Evolutionary conservation across 1,284 basidiomycete species (phyloP).

Genomic region (Inonotus obliquus): DNA sequence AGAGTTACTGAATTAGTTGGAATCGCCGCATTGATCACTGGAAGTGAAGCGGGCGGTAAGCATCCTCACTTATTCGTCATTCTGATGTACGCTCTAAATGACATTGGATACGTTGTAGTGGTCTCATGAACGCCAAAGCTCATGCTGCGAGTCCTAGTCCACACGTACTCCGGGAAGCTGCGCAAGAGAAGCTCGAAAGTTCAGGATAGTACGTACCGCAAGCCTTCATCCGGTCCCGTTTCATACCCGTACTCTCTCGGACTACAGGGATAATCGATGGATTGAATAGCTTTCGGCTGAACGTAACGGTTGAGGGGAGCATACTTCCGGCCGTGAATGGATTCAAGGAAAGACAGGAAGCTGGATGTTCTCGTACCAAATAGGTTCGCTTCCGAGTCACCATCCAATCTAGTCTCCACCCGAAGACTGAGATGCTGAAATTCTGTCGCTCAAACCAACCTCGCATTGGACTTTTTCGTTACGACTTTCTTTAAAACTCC

Average conservation of each 20-base stretch:
- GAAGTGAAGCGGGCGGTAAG: slow-evolving; percentile 31
- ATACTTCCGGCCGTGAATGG: slow-evolving; percentile 26
- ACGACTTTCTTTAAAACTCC: slow-evolving; percentile 30
- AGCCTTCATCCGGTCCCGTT: not conserved
- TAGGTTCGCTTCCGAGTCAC: slow-evolving; percentile 23
- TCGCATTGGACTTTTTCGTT: slow-evolving; percentile 27
- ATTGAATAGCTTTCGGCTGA: slow-evolving; percentile 21
- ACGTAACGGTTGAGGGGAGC: slow-evolving; percentile 29
- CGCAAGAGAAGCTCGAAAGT: slow-evolving; percentile 14
- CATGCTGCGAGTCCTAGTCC: slow-evolving; percentile 31
- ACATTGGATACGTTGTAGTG: slow-evolving; percentile 19
- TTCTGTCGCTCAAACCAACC: slow-evolving; percentile 20
- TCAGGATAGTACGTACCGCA: not conserved
- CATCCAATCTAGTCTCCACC: slow-evolving; percentile 24
- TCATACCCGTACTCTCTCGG: no score
- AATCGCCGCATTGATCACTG: slow-evolving; percentile 29
- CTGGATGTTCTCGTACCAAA: slow-evolving; percentile 33
- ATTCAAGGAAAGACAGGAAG: slow-evolving; percentile 27
- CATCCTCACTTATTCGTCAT: no score
- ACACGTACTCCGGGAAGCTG: slow-evolving; percentile 27
- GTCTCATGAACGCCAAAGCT: slow-evolving; percentile 38
- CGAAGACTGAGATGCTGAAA: slow-evolving; percentile 25
- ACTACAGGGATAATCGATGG: not conserved
- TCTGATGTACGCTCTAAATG: no score
- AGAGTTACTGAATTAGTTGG: slow-evolving; percentile 18